Base-by-base conservation (phyloP, 2,329 filamentous ascomycete genomes). In the Phialocephala subalpina region DNA sequence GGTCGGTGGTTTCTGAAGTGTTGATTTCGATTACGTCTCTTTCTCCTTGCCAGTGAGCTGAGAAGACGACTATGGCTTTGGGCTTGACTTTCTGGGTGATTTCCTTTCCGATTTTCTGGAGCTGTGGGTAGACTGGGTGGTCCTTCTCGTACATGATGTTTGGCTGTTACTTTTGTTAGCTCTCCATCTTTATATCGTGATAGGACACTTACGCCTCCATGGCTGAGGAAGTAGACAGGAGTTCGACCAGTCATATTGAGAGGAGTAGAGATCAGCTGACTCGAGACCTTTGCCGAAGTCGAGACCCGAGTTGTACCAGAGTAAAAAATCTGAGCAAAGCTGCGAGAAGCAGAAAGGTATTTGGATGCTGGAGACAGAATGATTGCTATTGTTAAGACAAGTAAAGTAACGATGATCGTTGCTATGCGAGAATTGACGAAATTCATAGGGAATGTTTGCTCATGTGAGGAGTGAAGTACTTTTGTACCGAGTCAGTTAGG, bases 51-150 rank as follows among this genome's bases (percentile, higher is more conserved):
- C 91, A 93, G 76, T 94, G 91, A 1, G 90, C 91, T 0, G 90
- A 93, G 76, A 94, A 90, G 29, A 93, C 90, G 1, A 94, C 87
- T 8, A 93, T 83, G 2, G 90, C 92, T 68, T 86, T 88, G 1
- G 91, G 91, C 72, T 89, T 90, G 52, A 93, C 86, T 67, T 87
- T 86, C 33, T 85, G 81, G 0, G 90, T 92, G 74, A 94, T 92
- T 73, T 93, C 90, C 8, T 77, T 82, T 49, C 91, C 91, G 60
- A 93, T 88, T 27, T 82, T 76, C 70, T 89, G 84, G 4, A 94
- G 84, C 62, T 90, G 81, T 3, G 81, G 75, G 72, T 90, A 92
- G 11, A 87, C 91, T 0, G 90, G 88, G 74, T 94, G 91, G 0
- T 86, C 76, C 3, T 81, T 86, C n/a, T 92, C 82, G 73, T 90